Evolutionary conservation across 2,329 filamentous ascomycete genomes (phyloP).

Genomic region (Didymella arachidicola): DNA sequence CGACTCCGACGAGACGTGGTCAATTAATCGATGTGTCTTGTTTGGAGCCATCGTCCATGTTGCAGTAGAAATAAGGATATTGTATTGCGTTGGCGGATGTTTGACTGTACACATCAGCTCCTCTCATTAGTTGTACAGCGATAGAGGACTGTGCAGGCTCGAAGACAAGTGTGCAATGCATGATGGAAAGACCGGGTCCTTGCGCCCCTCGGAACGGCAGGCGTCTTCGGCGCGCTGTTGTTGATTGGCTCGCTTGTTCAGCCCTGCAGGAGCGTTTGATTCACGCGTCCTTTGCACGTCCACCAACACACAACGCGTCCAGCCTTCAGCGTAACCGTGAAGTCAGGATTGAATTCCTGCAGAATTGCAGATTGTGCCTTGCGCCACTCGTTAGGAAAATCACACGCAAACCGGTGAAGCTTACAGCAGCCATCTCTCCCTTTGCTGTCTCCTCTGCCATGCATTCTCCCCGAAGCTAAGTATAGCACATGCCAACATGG

Average conservation of each 20-base stretch:
- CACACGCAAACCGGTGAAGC: not conserved
- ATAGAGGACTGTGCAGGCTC: no score
- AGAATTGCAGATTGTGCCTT: not conserved
- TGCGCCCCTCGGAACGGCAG: no score
- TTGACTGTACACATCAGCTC: no score
- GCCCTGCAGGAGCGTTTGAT: not conserved
- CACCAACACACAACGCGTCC: not conserved
- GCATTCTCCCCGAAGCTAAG: conserved; percentile 21
- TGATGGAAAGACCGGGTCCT: no score
- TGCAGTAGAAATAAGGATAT: no score
- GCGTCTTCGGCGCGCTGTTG: not conserved
- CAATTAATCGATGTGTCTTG: no score
- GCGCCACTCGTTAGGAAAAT: not conserved
- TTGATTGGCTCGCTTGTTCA: conserved; percentile 6
- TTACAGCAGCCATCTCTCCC: conserved; percentile 6
- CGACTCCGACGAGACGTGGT: no score
- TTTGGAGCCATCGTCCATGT: no score
- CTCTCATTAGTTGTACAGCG: no score
- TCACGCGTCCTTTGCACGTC: conserved; percentile 7
- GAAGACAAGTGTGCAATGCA: no score
- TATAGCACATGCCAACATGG: conserved; percentile 10
- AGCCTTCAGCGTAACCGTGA: not conserved
- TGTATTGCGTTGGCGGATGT: no score
- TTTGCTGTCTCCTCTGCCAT: conserved; percentile 8
- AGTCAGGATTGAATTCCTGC: conserved; percentile 9